A percentile compares a stretch with the other conserved stretches of the same genome.
Conservation (phyloP, 78 protist genomes). For the Pigoraptor vietnamica region DNA sequence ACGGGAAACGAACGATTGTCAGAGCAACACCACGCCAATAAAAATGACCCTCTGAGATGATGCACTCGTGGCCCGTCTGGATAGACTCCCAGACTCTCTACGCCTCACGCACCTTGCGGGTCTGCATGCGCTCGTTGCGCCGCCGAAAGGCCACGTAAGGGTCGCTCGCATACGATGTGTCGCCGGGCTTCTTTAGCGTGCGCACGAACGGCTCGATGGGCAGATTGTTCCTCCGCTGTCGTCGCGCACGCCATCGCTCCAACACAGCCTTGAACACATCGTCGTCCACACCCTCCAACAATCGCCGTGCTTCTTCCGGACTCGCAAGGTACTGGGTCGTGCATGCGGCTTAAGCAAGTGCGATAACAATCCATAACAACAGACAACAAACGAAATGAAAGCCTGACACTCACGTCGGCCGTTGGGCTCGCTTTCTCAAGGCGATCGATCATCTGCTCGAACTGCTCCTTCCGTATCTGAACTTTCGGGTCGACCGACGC, state of each 20-base stretch:
- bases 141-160: conserved; percentile 8
- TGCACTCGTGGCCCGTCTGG: no score
- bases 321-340: neutral
- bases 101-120: neutral
- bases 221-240: neutral
- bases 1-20: no score
- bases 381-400: neutral
- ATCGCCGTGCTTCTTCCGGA: neutral
- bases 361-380: neutral
- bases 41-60: no score
- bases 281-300: neutral
- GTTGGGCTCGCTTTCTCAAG: neutral
- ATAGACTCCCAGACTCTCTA: neutral
- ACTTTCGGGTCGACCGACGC: neutral
- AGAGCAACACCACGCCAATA: no score
- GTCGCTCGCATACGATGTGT: neutral
- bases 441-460: neutral
- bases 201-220: neutral
- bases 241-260: neutral
- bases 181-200: neutral
- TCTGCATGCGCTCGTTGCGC: neutral
- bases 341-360: neutral
- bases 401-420: neutral
- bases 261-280: neutral
- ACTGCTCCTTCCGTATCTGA: neutral